Evolutionary conservation across 2,329 filamentous ascomycete species (phyloP).

Genomic region (Epichloe sibirici): DNA sequence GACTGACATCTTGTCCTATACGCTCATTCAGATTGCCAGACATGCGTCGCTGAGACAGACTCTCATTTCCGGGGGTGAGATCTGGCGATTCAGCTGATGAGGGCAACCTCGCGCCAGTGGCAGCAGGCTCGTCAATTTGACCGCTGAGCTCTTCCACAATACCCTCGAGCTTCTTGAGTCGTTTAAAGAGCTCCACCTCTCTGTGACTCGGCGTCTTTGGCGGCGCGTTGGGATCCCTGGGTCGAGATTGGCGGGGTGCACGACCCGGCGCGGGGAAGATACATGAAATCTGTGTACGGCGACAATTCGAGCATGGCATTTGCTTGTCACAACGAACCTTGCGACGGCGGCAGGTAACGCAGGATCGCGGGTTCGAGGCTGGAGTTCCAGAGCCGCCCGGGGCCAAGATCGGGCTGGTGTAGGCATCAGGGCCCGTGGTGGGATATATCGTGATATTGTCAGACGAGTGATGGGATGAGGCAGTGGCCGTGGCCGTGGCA

Average conservation of each 20-base stretch:
- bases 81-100: constrained; percentile 21
- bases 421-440: constrained; percentile 27
- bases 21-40: constrained; percentile 6
- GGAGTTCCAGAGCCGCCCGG: constrained; percentile 20
- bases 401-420: constrained; percentile 22
- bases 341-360: constrained; percentile 38
- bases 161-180: constrained; percentile 59
- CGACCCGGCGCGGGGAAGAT: constrained; percentile 64
- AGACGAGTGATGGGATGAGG: constrained; percentile 12
- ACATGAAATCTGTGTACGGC: constrained; percentile 57
- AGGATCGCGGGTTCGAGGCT: constrained; percentile 34
- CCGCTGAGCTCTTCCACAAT: constrained; percentile 60
- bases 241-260: constrained; percentile 53
- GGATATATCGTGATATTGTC: constrained; percentile 27
- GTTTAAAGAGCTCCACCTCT: constrained; percentile 58
- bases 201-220: constrained; percentile 48
- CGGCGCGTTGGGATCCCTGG: constrained; percentile 51
- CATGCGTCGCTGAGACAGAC: constrained; percentile 4
- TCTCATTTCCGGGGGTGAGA: constrained; percentile 2
- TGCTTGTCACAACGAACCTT: constrained; percentile 72
- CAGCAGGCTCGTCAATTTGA: constrained; percentile 42
- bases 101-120: constrained; percentile 18
- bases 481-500: constrained; percentile 7
- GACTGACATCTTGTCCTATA: constrained; percentile 7
- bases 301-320: constrained; percentile 65